Conservation (phyloP, 805 yeast genomes). For the Ogataea trehalophila region DNA sequence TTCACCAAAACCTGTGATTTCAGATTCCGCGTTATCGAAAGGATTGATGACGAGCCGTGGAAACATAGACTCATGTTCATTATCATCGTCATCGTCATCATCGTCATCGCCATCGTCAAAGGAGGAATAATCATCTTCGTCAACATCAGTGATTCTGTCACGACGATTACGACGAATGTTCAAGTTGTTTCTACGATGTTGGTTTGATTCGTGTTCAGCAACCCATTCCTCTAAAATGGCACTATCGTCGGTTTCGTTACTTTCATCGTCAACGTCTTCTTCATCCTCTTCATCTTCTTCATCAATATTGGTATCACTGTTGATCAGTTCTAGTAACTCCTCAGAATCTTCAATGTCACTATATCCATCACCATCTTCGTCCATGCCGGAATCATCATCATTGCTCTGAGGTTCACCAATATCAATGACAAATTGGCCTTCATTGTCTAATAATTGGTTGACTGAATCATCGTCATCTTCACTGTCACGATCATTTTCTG, state of each 20-base stretch:
- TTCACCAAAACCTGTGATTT: conserved; percentile 6
- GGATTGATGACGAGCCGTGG: conserved; percentile 8
- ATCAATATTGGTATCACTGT: conserved; percentile 14
- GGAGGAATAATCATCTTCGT: conserved; percentile 10
- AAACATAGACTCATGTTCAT: conserved; percentile 3
- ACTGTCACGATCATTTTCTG: conserved; percentile 16
- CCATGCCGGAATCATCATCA: conserved; percentile 13
- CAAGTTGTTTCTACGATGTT: conserved; percentile 14
- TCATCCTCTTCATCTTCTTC: conserved; percentile 24
- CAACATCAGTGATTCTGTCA: conserved; percentile 6
- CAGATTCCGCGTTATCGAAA: conserved; percentile 6
- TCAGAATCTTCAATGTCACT: conserved; percentile 17
- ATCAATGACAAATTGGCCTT: conserved; percentile 24
- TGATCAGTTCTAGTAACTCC: conserved; percentile 14
- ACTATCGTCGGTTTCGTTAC: conserved; percentile 26
- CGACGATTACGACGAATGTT: conserved; percentile 2
- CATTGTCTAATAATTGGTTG: conserved; percentile 20
- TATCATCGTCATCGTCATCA: conserved; percentile 5
- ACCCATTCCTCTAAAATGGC: conserved; percentile 30
- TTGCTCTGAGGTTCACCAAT: conserved; percentile 23
- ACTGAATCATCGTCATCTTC: conserved; percentile 18
- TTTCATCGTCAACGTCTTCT: conserved; percentile 9
- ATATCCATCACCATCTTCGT: conserved; percentile 22
- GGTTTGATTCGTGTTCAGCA: conserved; percentile 25
- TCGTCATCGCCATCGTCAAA: conserved; percentile 3